Base-by-base conservation (phyloP, 257 asterid genomes). In the Nemophila menziesii region DNA sequence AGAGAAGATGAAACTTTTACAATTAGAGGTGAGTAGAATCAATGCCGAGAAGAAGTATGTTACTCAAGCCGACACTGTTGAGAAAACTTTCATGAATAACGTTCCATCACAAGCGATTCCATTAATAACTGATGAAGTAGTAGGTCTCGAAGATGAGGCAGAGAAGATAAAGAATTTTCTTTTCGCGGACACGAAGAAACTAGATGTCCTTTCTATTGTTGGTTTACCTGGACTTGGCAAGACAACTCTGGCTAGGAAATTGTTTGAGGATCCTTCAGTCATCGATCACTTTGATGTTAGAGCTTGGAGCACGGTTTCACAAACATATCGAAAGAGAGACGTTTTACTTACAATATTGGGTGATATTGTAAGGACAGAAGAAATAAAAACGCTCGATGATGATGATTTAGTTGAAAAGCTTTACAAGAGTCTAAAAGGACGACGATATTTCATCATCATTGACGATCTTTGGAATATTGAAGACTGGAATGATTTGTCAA, bases 221-320 rank as follows among this genome's bases (percentile, higher is more conserved):
- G 39, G 51, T 8, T 15, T 46, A 39, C 51, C 40, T 14, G 51
- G 51, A n/a, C n/a, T 46, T 4, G 51, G 40, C n/a, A 46, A 46
- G 29, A 46, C 51, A 2, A 46, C 40, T 24, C 20, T 46, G 17
- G 51, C 51, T n/a, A 26, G 15, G 51, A 26, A 46, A 23, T 8
- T 46, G 16, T 46, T n/a, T 20, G 21, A 46, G 20, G 15, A 15
- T 14, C 9, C 15, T 26, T 46, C 23, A 16, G n/a, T 33, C 38
- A 20, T 14, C 9, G 6, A 16, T 4, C 47, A n/a, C 20, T 46
- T 46, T 29, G 36, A 15, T 8, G 4, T 17, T 33, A 9, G n/a
- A 16, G 51, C 51, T 3, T 22, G 51, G 51, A 20, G 33, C 10
- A 3, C 11, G 24, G 37, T 46, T 15, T 46, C 51, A 23, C 51